Conservation (phyloP, 140 eudicot species). For the Bidens hawaiensis region DNA sequence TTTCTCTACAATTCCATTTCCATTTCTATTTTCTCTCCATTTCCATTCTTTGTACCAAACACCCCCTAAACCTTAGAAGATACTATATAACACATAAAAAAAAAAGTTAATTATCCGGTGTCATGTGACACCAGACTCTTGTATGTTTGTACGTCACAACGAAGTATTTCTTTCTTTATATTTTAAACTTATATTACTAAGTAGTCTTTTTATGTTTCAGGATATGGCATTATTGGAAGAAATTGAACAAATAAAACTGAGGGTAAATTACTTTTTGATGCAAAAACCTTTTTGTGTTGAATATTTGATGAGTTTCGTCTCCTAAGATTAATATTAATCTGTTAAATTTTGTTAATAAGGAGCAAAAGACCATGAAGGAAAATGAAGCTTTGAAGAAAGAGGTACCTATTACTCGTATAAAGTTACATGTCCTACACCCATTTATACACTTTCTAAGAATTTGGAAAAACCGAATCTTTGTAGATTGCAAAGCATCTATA, state of each 20-base stretch:
- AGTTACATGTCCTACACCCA: neutral
- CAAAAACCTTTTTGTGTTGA: neutral
- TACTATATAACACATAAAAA: neutral
- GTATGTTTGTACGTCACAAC: neutral
- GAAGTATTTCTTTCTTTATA: neutral
- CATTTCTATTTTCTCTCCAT: too few relatives aligned
- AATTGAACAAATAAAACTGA: conserved; percentile 58
- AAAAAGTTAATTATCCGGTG: neutral
- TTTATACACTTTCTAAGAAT: neutral
- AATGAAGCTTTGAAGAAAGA: conserved; percentile 66
- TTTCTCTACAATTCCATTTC: too few relatives aligned
- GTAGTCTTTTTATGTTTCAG: conserved; percentile 7
- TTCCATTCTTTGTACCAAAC: too few relatives aligned
- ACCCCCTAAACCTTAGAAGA: too few relatives aligned
- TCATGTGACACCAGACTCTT: neutral
- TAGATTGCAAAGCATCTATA: conserved; percentile 55
- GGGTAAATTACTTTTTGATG: conserved; percentile 33
- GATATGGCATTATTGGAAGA: conserved; percentile 54
- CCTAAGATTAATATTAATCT: neutral
- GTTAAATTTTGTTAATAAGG: conserved; percentile 31
- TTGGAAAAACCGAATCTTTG: neutral
- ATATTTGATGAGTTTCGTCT: neutral
- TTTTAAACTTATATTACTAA: neutral
- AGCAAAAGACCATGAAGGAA: conserved; percentile 50
- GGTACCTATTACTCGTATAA: conserved; percentile 23